Base-by-base conservation (phyloP, 768 basidiomycete genomes). In the Boletus vermiculosoides region DNA sequence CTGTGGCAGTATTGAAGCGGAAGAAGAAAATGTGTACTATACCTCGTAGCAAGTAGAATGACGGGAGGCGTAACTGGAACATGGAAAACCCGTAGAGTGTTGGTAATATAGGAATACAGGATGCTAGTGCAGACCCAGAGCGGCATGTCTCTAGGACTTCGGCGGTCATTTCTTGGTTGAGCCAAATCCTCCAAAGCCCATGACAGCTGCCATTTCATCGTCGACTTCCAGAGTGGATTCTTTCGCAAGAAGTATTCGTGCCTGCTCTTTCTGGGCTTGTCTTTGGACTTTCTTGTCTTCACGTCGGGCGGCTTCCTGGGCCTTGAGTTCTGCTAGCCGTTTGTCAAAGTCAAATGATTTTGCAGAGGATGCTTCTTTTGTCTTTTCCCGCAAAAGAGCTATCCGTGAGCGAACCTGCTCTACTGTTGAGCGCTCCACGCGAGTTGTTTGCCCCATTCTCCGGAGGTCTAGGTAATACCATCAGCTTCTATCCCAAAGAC, bases 291-390 rank as follows among this genome's bases (percentile, higher is more conserved):
- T 94, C 74, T 87, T 88, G 71, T 87, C 81, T 33, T 84, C 83
- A 13, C 90, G 83, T 25, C 82, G 73, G 0, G 82, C 77, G 11
- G 78, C 75, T 71, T 95, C 92, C 62, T 83, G 86, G 30, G 81
- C 84, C 62, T 84, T 85, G 50, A 98, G 84, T 63, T 94, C 90
- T 33, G 85, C 84, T 13, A 98, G 74, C 28, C 97, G 90, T 66
- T 89, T 77, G 66, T 94, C 88, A 74, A 99, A 99, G 74, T 99
- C 96, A 67, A 84, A 99, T n/a, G 87, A 83, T 69, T 97, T 97
- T 0, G 92, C 88, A 28, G 82, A 78, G 0, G 93, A 85, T 9
- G 87, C 86, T 41, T 90, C 86, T 59, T 86, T 88, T 2, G 95
- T 95, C 72, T 86, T 87, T 71, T 92, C 94, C 15, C 96, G 86